Conservation (phyloP, 192 early-diverging fungal species). For the Gonapodya sp. region DNA sequence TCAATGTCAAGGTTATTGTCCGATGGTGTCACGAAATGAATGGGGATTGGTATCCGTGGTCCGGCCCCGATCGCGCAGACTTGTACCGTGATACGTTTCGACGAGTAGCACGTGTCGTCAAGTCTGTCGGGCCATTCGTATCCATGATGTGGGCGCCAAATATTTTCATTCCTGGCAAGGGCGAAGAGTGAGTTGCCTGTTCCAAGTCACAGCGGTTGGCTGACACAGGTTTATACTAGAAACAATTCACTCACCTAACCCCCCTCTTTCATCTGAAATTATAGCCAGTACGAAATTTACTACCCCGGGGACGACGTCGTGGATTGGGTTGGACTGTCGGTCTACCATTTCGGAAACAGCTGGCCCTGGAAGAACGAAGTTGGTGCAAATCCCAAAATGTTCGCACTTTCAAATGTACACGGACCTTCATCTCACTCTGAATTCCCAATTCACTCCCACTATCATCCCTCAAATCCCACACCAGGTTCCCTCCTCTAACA, state of each 20-base stretch:
- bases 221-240: too few relatives aligned
- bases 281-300: constrained; percentile 16
- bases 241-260: background rate
- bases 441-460: background rate
- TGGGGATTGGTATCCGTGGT: background rate
- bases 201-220: background rate
- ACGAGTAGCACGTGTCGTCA: background rate
- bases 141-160: background rate
- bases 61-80: background rate
- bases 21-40: background rate
- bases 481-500: background rate
- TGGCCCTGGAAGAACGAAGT: constrained; percentile 6
- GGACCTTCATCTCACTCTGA: background rate
- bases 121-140: background rate
- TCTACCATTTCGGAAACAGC: constrained; percentile 10
- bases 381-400: background rate
- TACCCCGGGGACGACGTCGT: constrained; percentile 34
- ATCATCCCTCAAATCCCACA: background rate
- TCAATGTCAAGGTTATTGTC: background rate
- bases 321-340: constrained; percentile 34
- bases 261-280: too few relatives aligned
- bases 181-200: background rate
- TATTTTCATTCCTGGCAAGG: background rate
- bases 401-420: background rate
- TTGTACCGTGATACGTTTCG: background rate